Percentiles rank a stretch among this genome's conserved stretches.
These are phyloP conservation scores for Verticillium nubilum DNA, from an alignment of 2,329 filamentous ascomycete genomes.

Conservation along the genomic window DNA sequence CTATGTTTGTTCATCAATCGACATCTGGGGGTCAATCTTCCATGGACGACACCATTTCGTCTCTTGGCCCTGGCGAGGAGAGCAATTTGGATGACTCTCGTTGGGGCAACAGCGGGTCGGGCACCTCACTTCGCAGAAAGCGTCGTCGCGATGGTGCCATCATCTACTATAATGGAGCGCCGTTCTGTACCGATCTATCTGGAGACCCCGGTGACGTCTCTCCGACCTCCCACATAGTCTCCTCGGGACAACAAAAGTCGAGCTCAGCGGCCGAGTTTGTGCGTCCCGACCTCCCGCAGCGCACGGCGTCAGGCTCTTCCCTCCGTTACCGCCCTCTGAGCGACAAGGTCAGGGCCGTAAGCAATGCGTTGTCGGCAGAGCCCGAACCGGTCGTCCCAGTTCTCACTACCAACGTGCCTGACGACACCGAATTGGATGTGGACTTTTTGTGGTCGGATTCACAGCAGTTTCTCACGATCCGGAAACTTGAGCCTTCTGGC, in stretches of 20 bases:
- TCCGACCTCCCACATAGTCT: constrained; percentile 42
- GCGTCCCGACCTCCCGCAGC: constrained; percentile 15
- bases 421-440: constrained; percentile 29
- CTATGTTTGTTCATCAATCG: constrained; percentile 50
- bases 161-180: constrained; percentile 76
- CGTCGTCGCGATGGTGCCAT: constrained; percentile 65
- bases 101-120: constrained; percentile 43
- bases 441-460: constrained; percentile 42
- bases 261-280: constrained; percentile 14
- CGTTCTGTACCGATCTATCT: constrained; percentile 76
- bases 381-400: constrained; percentile 24
- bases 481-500: constrained; percentile 50
- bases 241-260: constrained; percentile 30
- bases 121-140: constrained; percentile 41
- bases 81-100: constrained; percentile 43
- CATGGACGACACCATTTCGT: constrained; percentile 43
- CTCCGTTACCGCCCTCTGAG: constrained; percentile 45
- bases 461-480: constrained; percentile 30
- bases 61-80: constrained; percentile 38
- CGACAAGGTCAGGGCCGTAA: constrained; percentile 20
- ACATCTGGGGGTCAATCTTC: constrained; percentile 42
- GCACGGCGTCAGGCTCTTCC: constrained; percentile 47
- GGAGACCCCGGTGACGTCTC: constrained; percentile 53
- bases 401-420: constrained; percentile 17
- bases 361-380: constrained; percentile 15